These are phyloP conservation scores for Globisporangium acanthophoron DNA, from an alignment of 352 stramenopile genomes.

Conservation along the genomic window DNA sequence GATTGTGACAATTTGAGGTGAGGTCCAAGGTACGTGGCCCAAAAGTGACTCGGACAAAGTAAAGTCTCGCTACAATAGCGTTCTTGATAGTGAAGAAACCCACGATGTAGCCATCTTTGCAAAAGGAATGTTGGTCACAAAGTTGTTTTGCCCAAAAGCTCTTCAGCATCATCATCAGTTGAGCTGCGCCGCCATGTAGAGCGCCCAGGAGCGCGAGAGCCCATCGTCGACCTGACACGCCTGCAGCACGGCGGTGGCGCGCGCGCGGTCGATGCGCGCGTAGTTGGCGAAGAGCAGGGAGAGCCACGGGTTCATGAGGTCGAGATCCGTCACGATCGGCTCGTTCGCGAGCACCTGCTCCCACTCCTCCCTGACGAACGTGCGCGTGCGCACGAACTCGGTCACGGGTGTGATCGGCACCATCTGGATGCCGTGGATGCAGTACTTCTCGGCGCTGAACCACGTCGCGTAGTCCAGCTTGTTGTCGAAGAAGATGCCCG, in stretches of 20 bases:
- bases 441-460: slow-evolving; percentile 60
- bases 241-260: slow-evolving; percentile 47
- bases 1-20: no score
- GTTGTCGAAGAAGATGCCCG: slow-evolving; percentile 77
- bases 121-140: slow-evolving; percentile 1
- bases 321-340: slow-evolving; percentile 31
- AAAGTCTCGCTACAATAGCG: neutral
- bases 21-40: neutral
- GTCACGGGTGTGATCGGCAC: slow-evolving; percentile 54
- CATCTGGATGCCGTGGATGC: slow-evolving; percentile 83
- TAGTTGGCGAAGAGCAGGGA: slow-evolving; percentile 76
- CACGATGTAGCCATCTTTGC: neutral
- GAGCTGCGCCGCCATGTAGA: slow-evolving; percentile 49
- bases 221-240: slow-evolving; percentile 58
- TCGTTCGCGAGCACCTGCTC: slow-evolving; percentile 39
- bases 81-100: neutral
- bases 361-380: slow-evolving; percentile 63
- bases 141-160: neutral
- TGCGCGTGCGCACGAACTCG: slow-evolving; percentile 46
- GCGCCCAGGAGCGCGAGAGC: slow-evolving; percentile 67
- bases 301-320: slow-evolving; percentile 59
- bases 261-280: slow-evolving; percentile 40
- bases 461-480: slow-evolving; percentile 78
- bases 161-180: slow-evolving; percentile 1
- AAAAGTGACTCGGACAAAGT: neutral